Percentiles rank a stretch among this genome's conserved stretches.
Evolutionary conservation across 305 asterid genomes (phyloP).

Genomic region (Rubia tinctorum): DNA sequence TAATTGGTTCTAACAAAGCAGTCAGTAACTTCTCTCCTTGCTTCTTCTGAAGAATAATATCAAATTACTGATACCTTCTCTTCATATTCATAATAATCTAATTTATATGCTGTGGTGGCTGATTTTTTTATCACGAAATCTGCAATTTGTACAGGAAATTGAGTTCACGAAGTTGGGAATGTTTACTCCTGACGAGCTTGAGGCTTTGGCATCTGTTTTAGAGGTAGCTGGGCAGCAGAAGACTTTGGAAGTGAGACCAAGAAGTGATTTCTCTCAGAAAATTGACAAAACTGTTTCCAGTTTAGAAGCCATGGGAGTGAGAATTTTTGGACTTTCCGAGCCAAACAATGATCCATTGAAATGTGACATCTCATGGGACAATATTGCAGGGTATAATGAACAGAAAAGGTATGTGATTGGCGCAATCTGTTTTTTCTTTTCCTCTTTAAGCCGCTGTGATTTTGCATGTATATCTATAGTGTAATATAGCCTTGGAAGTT

Average conservation of each 20-base stretch:
- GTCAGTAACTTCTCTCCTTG: conserved; percentile 43
- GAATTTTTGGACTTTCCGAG: conserved; percentile 67
- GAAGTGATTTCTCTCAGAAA: conserved; percentile 39
- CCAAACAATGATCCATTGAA: conserved; percentile 40
- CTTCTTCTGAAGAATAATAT: conserved; percentile 13
- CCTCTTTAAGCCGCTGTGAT: not conserved
- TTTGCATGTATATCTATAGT: not conserved
- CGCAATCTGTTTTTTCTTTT: not conserved
- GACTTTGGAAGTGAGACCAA: conserved; percentile 36
- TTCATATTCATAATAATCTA: not conserved
- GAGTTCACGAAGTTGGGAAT: conserved; percentile 91
- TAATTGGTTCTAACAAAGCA: conserved; percentile 73
- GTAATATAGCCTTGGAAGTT: not conserved
- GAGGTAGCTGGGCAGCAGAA: conserved; percentile 64
- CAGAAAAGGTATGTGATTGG: conserved; percentile 63
- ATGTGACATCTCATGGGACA: conserved; percentile 78
- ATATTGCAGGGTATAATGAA: conserved; percentile 87
- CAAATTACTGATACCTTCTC: conserved; percentile 14
- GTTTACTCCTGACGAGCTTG: conserved; percentile 81
- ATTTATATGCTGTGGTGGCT: not conserved
- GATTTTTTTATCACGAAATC: conserved; percentile 15
- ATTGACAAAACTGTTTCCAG: conserved; percentile 60
- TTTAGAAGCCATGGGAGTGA: conserved; percentile 88
- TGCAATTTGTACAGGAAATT: conserved; percentile 60
- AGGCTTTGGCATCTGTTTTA: conserved; percentile 69